Percentiles rank a stretch among this genome's conserved stretches.
phyloP scores from a whole-genome alignment of 1,284 basidiomycete species.

The Puccinia polysora region DNA sequence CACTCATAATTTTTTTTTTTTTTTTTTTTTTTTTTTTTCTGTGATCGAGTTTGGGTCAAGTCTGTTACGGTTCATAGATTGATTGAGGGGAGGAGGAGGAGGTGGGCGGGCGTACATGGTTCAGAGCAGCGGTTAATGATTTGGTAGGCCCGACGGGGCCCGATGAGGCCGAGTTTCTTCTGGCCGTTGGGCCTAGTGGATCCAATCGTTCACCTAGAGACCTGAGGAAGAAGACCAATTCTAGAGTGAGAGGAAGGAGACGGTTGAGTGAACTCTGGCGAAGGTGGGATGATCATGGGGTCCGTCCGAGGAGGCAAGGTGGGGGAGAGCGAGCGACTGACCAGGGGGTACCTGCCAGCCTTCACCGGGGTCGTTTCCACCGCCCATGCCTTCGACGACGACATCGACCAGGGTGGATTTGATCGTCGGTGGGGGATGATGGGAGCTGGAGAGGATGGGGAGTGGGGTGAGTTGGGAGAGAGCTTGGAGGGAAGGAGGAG shows the following conservation, averaged over 20 bases:
- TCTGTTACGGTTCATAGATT: neutral
- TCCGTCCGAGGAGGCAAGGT: neutral
- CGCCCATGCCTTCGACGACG: constrained; percentile 43
- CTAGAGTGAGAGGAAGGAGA: constrained; percentile 2
- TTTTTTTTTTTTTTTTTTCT: neutral
- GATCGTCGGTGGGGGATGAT: neutral
- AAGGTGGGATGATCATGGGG: neutral
- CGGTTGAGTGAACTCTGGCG: neutral
- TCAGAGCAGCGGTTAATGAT: constrained; percentile 42
- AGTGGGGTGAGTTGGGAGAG: constrained; percentile 15
- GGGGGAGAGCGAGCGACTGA: neutral
- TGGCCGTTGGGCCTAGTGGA: constrained; percentile 28
- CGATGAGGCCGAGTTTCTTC: neutral
- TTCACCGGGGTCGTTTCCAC: constrained; percentile 34
- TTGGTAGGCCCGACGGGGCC: constrained; percentile 12
- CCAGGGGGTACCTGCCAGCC: constrained; percentile 43
- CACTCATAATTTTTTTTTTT: no score
- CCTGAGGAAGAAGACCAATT: constrained; percentile 40
- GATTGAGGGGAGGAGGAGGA: neutral
- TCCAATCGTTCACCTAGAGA: constrained; percentile 35
- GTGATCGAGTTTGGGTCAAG: neutral
- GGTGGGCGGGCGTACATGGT: constrained; percentile 26
- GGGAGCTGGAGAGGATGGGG: neutral
- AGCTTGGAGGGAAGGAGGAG: constrained; percentile 9
- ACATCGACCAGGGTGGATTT: constrained; percentile 40